Percentiles rank a stretch among this genome's conserved stretches.
Conservation (phyloP, 371 early-diverging fungal species). For the Smittium culicis region DNA sequence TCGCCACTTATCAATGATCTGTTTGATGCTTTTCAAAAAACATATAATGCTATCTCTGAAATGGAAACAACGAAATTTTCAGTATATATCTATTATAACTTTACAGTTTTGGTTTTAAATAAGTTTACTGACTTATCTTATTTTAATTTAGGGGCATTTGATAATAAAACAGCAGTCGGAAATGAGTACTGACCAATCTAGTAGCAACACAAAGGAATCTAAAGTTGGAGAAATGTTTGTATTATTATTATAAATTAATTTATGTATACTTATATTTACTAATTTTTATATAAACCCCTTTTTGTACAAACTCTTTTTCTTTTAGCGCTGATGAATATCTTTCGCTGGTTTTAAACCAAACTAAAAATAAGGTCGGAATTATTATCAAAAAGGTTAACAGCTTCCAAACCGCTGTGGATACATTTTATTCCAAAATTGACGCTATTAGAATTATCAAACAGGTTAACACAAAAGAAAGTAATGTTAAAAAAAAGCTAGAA, state of each 20-base stretch:
- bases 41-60: too few relatives aligned
- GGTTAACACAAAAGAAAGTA: constrained; percentile 54
- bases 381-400: constrained; percentile 43
- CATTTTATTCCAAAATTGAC: constrained; percentile 82
- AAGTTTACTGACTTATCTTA: too few relatives aligned
- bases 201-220: not conserved
- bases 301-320: not conserved
- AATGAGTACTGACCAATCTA: too few relatives aligned
- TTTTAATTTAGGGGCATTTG: too few relatives aligned
- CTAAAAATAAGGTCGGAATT: constrained; percentile 1
- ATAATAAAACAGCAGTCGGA: too few relatives aligned
- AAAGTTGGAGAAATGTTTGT: not conserved
- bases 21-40: too few relatives aligned
- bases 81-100: too few relatives aligned
- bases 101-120: too few relatives aligned
- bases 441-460: constrained; percentile 62
- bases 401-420: constrained; percentile 79
- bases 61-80: too few relatives aligned
- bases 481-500: constrained; percentile 69
- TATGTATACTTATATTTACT: too few relatives aligned
- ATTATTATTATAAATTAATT: not conserved
- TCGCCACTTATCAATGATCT: too few relatives aligned
- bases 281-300: not conserved
- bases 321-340: not conserved
- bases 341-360: not conserved